A percentile compares a stretch with the other conserved stretches of the same genome.
Evolutionary conservation across 345 rosid species (phyloP).

Genomic region (Gynandropsis gynandra): DNA sequence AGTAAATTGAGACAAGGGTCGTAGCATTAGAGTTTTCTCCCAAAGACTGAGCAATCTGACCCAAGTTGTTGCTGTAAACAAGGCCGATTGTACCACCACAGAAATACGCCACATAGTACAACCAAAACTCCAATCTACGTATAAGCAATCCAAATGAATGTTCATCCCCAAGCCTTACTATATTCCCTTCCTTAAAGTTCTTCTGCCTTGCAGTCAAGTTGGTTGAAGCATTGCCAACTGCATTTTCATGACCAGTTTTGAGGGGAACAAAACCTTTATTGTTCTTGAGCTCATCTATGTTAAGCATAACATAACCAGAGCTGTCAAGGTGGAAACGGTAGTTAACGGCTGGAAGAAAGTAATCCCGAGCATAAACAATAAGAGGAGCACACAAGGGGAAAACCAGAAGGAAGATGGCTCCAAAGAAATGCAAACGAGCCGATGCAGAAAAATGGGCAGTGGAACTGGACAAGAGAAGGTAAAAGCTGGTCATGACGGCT

Average conservation of each 20-base stretch:
- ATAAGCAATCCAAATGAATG: constrained; percentile 44
- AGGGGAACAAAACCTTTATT: constrained; percentile 35
- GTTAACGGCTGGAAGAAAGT: constrained; percentile 28
- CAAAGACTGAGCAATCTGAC: constrained; percentile 74
- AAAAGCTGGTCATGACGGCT: constrained; percentile 60
- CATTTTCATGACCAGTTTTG: constrained; percentile 8
- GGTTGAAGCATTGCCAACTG: constrained; percentile 9
- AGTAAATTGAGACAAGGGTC: constrained; percentile 56
- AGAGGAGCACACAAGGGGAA: constrained; percentile 62
- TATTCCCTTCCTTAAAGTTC: constrained; percentile 37
- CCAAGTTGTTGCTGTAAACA: constrained; percentile 77
- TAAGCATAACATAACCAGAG: constrained; percentile 38
- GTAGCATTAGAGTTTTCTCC: constrained; percentile 34
- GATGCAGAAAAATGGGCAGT: constrained; percentile 23
- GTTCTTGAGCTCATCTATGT: constrained; percentile 43
- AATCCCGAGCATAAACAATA: constrained; percentile 42
- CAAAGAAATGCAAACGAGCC: constrained; percentile 44
- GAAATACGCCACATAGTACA: constrained; percentile 59
- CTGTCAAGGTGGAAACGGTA: constrained; percentile 16
- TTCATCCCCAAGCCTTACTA: constrained; percentile 67
- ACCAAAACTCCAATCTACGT: constrained; percentile 70
- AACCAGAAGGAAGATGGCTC: constrained; percentile 43
- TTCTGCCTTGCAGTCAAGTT: constrained; percentile 9
- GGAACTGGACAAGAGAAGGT: constrained; percentile 52
- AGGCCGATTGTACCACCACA: constrained; percentile 80